Evolutionary conservation across 2,329 filamentous ascomycete species (phyloP), one percentile per base, ranked within the genome.

Genomic region (Anthostomella pinea): DNA sequence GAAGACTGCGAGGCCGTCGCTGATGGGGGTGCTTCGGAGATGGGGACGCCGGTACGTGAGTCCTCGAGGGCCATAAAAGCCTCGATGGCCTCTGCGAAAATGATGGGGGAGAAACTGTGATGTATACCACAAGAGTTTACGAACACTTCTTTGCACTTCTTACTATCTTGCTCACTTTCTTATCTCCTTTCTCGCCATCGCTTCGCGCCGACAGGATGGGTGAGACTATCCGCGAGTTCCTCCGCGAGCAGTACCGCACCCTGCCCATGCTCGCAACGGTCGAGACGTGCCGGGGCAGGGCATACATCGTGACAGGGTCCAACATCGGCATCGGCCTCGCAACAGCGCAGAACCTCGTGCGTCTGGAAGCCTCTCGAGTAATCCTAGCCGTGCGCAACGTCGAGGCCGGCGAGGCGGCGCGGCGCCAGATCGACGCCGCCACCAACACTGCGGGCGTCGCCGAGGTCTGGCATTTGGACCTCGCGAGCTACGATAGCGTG

Each of bases 401-500:
- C 6, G 20, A 55, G 5, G 27, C 41, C 2, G 58, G 58, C 39
- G 60, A 59, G 17, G 27, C 13, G 10, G 33, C 33, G 11, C 22
- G 16, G 33, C 14, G 11, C 9, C 11, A 29, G 3, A 31, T 37
- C 27, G 22, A 27, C 16, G 23, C 29, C 13, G n/a, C 33, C 11
- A 21, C 22, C 9, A 18, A n/a, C 14, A 16, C 13, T 13, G 20
- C 13, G 8, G 40, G 30, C 7, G 50, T 32, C 11, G 53, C 62
- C 19, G 51, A 64, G 29, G 65, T 70, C 8, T 70, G 65, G 64
- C 20, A 51, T 14, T 45, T 70, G 3, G 64, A 69, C 43, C 58
- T 68, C 33, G 36, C 34, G 2, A 57, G 48, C 6, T 67, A 63
- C 36, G 53, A 54, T 2, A 66, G 61, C 1, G 52, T 68, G 25